Base-by-base conservation (phyloP, 371 early-diverging fungal genomes). In the Capillidium heterosporum region DNA sequence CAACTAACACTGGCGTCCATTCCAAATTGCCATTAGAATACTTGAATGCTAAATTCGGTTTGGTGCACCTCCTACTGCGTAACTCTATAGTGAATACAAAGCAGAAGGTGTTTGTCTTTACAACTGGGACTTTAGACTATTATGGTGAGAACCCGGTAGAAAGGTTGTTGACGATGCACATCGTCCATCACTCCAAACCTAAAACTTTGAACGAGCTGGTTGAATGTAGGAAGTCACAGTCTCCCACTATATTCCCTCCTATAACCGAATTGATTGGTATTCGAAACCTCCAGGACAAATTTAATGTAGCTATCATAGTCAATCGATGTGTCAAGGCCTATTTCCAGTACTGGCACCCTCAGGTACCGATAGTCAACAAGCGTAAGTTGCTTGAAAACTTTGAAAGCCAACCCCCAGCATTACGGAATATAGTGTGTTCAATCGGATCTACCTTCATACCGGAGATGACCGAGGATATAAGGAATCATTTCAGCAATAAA, bases 261-360 rank as follows among this genome's bases (percentile, higher is more conserved):
- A n/a, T n/a, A n/a, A n/a, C n/a, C n/a, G n/a, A n/a, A n/a, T n/a
- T n/a, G n/a, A n/a, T n/a, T n/a, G n/a, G n/a, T n/a, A n/a, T n/a
- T n/a, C n/a, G n/a, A n/a, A n/a, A n/a, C n/a, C n/a, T n/a, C n/a
- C n/a, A n/a, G n/a, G n/a, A n/a, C n/a, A 39, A 39, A 39, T n/a
- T n/a, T n/a, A n/a, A n/a, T n/a, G n/a, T n/a, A n/a, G n/a, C n/a
- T n/a, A n/a, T n/a, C n/a, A n/a, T n/a, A n/a, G n/a, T n/a, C n/a
- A n/a, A n/a, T n/a, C n/a, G n/a, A n/a, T 65, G 60, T 17, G 48
- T 28, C 60, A 58, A n/a, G n/a, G 2, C 13, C 39, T 41, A 40
- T 15, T 27, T 19, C 47, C 47, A 27, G 5, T 17, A 10, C 47
- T 47, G n/a, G 10, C 47, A 47, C 47, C 47, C 47, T 5, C 26